Base-by-base conservation (phyloP, 1,284 basidiomycete genomes). In the Cryptococcus depauperatus region DNA sequence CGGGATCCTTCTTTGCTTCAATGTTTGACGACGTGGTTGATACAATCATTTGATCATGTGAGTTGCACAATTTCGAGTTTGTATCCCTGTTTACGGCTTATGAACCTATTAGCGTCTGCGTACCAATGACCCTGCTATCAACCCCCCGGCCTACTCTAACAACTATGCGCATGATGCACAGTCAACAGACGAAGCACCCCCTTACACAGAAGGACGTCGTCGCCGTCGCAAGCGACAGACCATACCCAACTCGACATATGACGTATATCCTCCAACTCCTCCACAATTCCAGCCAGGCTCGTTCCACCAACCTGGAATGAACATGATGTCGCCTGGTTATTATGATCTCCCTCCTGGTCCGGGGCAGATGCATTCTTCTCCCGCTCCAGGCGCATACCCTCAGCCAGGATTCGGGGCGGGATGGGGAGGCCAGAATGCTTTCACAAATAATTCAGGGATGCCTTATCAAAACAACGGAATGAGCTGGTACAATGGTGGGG, bases 1-100 rank as follows among this genome's bases (percentile, higher is more conserved):
- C 42, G 50, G 16, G 51, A 58, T 13, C 66, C 66, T n/a, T 61
- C 54, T n/a, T 46, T 70, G 10, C 54, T 68, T 55, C 66, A 69
- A 44, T 60, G 58, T 28, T 41, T 70, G 23, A 57, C 59, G 2
- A 50, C 62, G 3, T 70, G 68, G 68, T 35, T 62, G 2, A 34
- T 67, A 10, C 50, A 60, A 23, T 58, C 66, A 2, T 49, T 65
- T 1, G 64, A 66, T 35, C 62, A 62, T 50, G 64, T 63, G 37
- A 58, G 60, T 49, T 3, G n/a, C n/a, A n/a, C n/a, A n/a, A n/a
- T n/a, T n/a, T n/a, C n/a, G n/a, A n/a, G 18, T 35, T 43, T 19
- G 6, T 44, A 5, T 32, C 18, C 26, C 10, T 21, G 7, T 16
- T n/a, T n/a, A n/a, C n/a, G n/a, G n/a, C n/a, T n/a, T n/a, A n/a